Conservation (phyloP, 2,329 filamentous ascomycete genomes). For the Xylaria polymorpha region DNA sequence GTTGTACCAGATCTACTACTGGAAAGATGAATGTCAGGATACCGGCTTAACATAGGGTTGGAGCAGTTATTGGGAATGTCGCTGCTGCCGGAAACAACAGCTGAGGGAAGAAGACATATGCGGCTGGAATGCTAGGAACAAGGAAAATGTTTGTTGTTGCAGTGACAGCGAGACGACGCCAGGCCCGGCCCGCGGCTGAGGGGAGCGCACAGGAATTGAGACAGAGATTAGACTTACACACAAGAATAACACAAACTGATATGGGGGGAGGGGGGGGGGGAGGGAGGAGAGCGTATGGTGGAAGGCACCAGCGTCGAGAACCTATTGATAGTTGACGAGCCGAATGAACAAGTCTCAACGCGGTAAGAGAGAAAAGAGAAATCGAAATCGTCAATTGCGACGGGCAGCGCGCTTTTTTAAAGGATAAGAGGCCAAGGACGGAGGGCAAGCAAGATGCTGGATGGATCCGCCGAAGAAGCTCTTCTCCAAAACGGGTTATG, state of each 20-base stretch:
- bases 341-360: slow-evolving; percentile 42
- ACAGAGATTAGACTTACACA: slow-evolving; percentile 26
- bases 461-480: slow-evolving; percentile 42
- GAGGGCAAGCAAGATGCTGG: slow-evolving; percentile 37
- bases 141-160: slow-evolving; percentile 30
- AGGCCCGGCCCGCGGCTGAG: slow-evolving; percentile 23
- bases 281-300: slow-evolving; percentile 29
- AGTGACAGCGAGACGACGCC: slow-evolving; percentile 32
- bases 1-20: slow-evolving; percentile 37
- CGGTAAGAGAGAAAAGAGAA: slow-evolving; percentile 44
- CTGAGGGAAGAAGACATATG: background rate
- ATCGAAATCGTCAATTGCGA: slow-evolving; percentile 45
- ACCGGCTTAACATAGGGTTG: slow-evolving; percentile 12
- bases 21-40: slow-evolving; percentile 25
- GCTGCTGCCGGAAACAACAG: slow-evolving; percentile 1
- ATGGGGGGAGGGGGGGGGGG: slow-evolving; percentile 8
- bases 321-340: slow-evolving; percentile 40
- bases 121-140: slow-evolving; percentile 46
- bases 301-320: slow-evolving; percentile 45
- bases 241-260: slow-evolving; percentile 30
- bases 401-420: slow-evolving; percentile 47
- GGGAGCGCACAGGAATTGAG: slow-evolving; percentile 17
- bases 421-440: slow-evolving; percentile 38
- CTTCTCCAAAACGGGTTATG: slow-evolving; percentile 39
- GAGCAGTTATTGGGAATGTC: slow-evolving; percentile 15